A percentile compares a stretch with the other conserved stretches of the same genome.
These are phyloP conservation scores for Rhododendron ferrugineum DNA, from an alignment of 148 eudicot genomes.

Conservation along the genomic window DNA sequence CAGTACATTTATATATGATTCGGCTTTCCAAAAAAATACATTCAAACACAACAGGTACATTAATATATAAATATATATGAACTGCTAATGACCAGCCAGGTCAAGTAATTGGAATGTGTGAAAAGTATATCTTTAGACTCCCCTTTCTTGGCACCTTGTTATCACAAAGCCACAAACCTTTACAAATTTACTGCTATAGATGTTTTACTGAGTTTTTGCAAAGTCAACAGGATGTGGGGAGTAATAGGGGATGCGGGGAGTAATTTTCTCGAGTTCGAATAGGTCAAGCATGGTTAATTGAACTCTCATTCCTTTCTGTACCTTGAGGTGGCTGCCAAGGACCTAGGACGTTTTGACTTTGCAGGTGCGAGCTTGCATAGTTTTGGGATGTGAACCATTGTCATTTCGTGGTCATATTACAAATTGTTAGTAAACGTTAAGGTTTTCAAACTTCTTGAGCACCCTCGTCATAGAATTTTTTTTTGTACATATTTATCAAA, in stretches of 20 bases:
- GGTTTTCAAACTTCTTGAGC: background rate
- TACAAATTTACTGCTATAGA: background rate
- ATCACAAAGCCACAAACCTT: background rate
- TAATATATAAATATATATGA: background rate
- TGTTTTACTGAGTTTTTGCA: background rate
- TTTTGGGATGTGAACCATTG: background rate
- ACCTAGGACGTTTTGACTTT: background rate
- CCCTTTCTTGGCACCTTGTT: background rate
- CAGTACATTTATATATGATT: background rate
- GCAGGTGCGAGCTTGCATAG: background rate
- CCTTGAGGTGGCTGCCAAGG: background rate
- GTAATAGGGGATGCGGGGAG: background rate
- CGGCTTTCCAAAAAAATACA: background rate
- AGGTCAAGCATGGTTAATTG: background rate
- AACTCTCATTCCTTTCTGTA: background rate
- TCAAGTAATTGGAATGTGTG: background rate
- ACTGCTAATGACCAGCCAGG: background rate
- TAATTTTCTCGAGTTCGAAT: background rate
- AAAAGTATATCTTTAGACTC: background rate
- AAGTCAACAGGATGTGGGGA: background rate
- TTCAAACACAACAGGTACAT: background rate
- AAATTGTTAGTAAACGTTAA: background rate
- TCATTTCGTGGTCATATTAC: background rate
- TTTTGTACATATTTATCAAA: too few species aligned
- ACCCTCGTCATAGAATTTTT: background rate